Conservation (phyloP, 2,329 filamentous ascomycete species). For the Cytospora mali region DNA sequence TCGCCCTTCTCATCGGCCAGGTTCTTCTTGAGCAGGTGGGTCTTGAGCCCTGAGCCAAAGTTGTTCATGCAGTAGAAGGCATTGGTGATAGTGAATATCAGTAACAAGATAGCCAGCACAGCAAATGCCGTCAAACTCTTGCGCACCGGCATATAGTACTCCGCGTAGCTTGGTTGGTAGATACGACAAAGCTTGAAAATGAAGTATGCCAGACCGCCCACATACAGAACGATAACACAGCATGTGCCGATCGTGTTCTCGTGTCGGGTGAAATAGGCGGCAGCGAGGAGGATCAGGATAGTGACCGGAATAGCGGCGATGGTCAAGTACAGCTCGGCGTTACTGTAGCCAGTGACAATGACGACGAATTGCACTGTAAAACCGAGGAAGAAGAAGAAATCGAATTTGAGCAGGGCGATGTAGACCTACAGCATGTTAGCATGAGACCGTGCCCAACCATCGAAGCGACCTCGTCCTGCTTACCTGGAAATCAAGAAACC, state of each 20-base stretch:
- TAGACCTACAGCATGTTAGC: conserved; percentile 69
- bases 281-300: conserved; percentile 81
- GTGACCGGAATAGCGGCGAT: conserved; percentile 89
- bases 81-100: conserved; percentile 85
- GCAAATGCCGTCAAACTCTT: conserved; percentile 92
- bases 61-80: conserved; percentile 87
- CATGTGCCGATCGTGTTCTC: conserved; percentile 82
- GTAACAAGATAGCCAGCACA: conserved; percentile 85
- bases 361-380: conserved; percentile 98
- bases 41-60: conserved; percentile 87
- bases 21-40: conserved; percentile 67
- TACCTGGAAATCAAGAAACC: conserved; percentile 96
- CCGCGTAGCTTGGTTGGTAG: conserved; percentile 66
- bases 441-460: not conserved
- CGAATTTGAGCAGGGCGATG: conserved; percentile 95
- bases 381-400: conserved; percentile 99
- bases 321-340: conserved; percentile 82
- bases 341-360: conserved; percentile 71
- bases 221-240: conserved; percentile 78
- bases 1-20: conserved; percentile 58
- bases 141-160: conserved; percentile 75
- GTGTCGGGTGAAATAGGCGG: conserved; percentile 80
- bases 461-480: conserved; percentile 29
- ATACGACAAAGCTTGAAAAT: conserved; percentile 98
- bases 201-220: conserved; percentile 91